Evolutionary conservation across 164 flowering plant genomes (phyloP), one percentile per base, ranked within the genome.

Genomic region (Tetracentron sinense): DNA sequence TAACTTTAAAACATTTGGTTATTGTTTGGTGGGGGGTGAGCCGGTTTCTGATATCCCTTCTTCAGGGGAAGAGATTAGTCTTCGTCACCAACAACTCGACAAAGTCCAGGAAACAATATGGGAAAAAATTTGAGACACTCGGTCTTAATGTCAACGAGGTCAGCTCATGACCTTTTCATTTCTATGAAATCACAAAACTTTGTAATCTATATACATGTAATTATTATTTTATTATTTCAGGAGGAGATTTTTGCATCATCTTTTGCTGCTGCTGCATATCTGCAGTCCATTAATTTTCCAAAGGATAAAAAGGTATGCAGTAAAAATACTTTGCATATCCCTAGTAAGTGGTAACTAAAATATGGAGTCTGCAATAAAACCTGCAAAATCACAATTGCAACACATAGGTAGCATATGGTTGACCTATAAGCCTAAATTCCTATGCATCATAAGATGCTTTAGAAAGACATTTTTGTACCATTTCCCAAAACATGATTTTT

Each of bases 1-100:
- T 8, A 4, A 12, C 14, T 38, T 26, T 42, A 42, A 42, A 31
- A 44, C 22, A 33, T 8, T 44, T 17, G 21, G 33, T 49, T 7
- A 33, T 0, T 33, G 26, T 44, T 64, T 46, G 54, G 64, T 61
- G 42, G 7, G n/a, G 48, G 55, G 53, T 35, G 19, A 22, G 19
- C 29, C 48, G 26, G 6, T 66, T 20, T 27, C 33, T 12, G 50
- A 16, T 42, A 21, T 61, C 8, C 54, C 25, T 54, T 71, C 42
- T 69, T 56, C 82, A 95, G 99, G 99, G 97, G 0, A 95, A 95
- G 74, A 82, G 97, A 72, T 75, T 92, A 67, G 92, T 95, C 52
- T 95, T 95, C 78, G 99, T 95, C 14, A 95, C 99, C 60, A 95
- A 95, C 86, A 95, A 92, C 77, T 95, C 99, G 27, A 91, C 99